Evolutionary conservation across 768 basidiomycete species (phyloP).

Genomic region (Scleroderma bovista): DNA sequence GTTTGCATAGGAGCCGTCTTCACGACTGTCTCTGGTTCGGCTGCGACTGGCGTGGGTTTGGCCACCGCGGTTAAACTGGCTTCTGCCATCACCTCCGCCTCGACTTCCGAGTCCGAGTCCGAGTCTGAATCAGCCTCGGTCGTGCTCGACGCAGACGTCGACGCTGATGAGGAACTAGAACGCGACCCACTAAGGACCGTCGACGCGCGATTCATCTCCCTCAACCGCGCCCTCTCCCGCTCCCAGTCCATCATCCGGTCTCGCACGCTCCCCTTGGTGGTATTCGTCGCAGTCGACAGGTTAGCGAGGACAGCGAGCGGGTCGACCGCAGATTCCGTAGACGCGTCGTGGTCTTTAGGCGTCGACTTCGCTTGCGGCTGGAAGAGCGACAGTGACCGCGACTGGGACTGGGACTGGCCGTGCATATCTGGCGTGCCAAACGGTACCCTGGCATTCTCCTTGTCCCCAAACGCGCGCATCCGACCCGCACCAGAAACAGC

Average conservation of each 20-base stretch:
- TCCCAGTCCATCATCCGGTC: slow-evolving; percentile 76
- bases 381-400: neutral
- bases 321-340: neutral
- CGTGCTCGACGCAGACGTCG: neutral
- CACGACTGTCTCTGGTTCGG: neutral
- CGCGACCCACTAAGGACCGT: slow-evolving; percentile 14
- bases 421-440: neutral
- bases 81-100: slow-evolving; percentile 23
- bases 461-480: neutral
- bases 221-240: slow-evolving; percentile 58
- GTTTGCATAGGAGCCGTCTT: neutral
- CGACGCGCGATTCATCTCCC: slow-evolving; percentile 52
- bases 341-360: slow-evolving; percentile 8
- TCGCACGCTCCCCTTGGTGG: slow-evolving; percentile 33
- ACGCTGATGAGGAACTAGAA: slow-evolving; percentile 1
- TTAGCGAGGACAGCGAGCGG: slow-evolving; percentile 13
- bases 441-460: slow-evolving; percentile 2
- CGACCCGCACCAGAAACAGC: neutral
- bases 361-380: slow-evolving; percentile 10
- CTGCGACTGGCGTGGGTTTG: neutral
- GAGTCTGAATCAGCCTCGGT: slow-evolving; percentile 14
- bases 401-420: slow-evolving; percentile 7
- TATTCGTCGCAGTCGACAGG: slow-evolving; percentile 11
- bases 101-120: slow-evolving; percentile 21
- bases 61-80: slow-evolving; percentile 9